These are phyloP conservation scores for Solidago caesia DNA, from an alignment of 129 eudicot species.

Conservation along the genomic window DNA sequence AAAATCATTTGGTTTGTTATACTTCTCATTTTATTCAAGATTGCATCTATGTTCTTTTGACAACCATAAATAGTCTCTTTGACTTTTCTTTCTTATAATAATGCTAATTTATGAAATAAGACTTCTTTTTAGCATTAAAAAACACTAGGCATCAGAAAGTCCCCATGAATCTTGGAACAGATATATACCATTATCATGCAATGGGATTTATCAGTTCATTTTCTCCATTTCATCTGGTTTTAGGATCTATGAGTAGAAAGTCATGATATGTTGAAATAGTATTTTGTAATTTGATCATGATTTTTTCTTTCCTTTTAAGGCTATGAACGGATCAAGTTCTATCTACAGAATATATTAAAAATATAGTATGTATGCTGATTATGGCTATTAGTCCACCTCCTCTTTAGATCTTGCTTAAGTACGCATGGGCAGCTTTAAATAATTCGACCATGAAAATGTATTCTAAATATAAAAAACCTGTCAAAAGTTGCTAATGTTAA, in stretches of 20 bases:
- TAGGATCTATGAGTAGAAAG: neutral
- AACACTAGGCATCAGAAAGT: neutral
- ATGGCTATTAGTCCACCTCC: neutral
- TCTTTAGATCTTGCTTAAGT: neutral
- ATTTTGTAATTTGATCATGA: neutral
- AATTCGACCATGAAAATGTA: neutral
- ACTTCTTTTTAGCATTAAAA: neutral
- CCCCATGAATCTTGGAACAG: neutral
- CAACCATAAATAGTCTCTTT: neutral
- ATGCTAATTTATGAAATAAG: neutral
- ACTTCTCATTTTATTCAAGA: neutral
- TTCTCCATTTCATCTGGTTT: neutral
- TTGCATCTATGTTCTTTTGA: neutral
- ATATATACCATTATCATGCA: neutral
- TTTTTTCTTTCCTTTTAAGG: neutral
- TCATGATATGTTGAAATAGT: neutral
- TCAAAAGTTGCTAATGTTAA: neutral
- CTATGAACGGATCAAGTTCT: neutral
- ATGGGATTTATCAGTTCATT: neutral
- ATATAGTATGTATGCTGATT: neutral
- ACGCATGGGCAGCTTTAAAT: neutral
- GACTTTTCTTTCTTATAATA: neutral
- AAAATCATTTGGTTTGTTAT: constrained; percentile 2
- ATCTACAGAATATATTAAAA: neutral
- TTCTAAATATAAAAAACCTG: neutral